These are phyloP conservation scores for Suillus clintonianus DNA, from an alignment of 768 basidiomycete genomes.

Conservation along the genomic window DNA sequence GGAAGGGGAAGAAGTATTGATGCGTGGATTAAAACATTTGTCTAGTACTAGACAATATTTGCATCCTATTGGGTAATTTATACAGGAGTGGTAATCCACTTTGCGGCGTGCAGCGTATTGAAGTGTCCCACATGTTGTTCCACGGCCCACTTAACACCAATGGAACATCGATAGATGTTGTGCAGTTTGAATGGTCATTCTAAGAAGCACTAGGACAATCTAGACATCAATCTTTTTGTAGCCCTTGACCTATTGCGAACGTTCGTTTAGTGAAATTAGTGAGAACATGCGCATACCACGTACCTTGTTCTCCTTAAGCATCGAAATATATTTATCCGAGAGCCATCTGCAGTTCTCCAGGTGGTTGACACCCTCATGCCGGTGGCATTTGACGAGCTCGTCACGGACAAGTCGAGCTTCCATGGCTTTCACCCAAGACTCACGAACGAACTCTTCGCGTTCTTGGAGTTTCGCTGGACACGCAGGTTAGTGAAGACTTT, in stretches of 20 bases:
- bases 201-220: conserved; percentile 7
- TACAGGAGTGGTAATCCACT: conserved; percentile 1
- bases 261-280: neutral
- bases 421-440: conserved; percentile 95
- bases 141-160: neutral
- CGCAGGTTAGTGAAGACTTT: neutral
- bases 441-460: conserved; percentile 78
- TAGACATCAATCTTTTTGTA: conserved; percentile 76
- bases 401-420: conserved; percentile 86
- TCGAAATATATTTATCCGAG: conserved; percentile 75
- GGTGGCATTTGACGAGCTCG: conserved; percentile 88
- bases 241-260: conserved; percentile 67
- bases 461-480: conserved; percentile 60
- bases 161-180: neutral
- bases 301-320: conserved; percentile 83
- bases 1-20: conserved; percentile 53
- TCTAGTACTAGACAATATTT: neutral
- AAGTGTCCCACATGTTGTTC: neutral
- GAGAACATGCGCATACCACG: conserved; percentile 29
- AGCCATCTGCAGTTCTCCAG: conserved; percentile 88
- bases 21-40: neutral
- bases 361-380: conserved; percentile 88
- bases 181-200: neutral
- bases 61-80: conserved; percentile 10
- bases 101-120: neutral